A percentile compares a stretch with the other conserved stretches of the same genome.
These are phyloP conservation scores for Brassica carinata DNA, from an alignment of 345 rosid genomes.

Conservation along the genomic window DNA sequence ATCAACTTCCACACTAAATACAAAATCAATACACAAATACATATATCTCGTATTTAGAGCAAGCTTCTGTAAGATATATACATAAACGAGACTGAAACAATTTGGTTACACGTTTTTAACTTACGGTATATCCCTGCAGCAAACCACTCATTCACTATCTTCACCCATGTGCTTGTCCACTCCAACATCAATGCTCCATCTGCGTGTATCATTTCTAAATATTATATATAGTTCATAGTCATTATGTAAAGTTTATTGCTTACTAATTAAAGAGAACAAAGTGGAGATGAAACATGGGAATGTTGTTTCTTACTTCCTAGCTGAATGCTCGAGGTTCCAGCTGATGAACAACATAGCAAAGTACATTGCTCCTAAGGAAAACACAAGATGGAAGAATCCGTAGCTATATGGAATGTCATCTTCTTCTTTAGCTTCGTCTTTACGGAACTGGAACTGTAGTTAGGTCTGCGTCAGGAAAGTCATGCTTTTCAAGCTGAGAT, in stretches of 20 bases:
- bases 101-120: slow-evolving; percentile 22
- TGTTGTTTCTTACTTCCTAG: slow-evolving; percentile 48
- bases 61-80: neutral
- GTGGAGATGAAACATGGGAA: neutral
- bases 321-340: slow-evolving; percentile 72
- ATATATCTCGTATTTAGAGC: neutral
- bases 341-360: slow-evolving; percentile 89
- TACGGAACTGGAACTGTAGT: slow-evolving; percentile 54
- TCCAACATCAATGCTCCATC: slow-evolving; percentile 97
- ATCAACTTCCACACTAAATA: slow-evolving; percentile 81
- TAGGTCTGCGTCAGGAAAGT: neutral
- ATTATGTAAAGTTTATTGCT: slow-evolving; percentile 1
- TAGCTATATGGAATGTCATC: slow-evolving; percentile 79
- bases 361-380: slow-evolving; percentile 90
- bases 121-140: slow-evolving; percentile 80
- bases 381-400: slow-evolving; percentile 81
- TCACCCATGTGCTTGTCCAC: slow-evolving; percentile 94
- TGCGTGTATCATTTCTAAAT: slow-evolving; percentile 18
- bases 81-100: neutral
- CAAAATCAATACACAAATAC: neutral
- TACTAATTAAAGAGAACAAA: neutral
- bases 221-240: slow-evolving; percentile 7
- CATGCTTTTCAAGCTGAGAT: neutral
- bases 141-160: slow-evolving; percentile 86
- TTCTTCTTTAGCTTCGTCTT: slow-evolving; percentile 53